phyloP scores from a whole-genome alignment of 129 eudicot genomes.

The Sambucus nigra region DNA sequence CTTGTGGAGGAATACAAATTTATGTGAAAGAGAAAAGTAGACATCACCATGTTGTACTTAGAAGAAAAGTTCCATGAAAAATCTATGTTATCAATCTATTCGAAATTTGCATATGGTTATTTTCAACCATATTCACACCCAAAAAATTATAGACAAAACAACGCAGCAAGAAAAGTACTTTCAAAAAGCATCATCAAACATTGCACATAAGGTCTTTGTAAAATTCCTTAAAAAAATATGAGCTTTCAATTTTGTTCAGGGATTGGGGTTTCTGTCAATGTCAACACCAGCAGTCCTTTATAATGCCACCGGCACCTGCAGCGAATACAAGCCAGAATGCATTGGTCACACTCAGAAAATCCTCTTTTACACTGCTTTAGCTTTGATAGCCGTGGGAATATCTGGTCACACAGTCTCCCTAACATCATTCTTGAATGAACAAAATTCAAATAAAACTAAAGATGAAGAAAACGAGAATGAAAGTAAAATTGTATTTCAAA shows the following conservation, averaged over 20 bases:
- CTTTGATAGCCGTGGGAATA: constrained; percentile 46
- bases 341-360: constrained; percentile 44
- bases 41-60: no score
- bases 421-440: constrained; percentile 21
- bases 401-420: constrained; percentile 47
- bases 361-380: constrained; percentile 37
- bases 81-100: no score
- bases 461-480: not conserved
- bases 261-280: constrained; percentile 49
- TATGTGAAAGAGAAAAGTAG: no score
- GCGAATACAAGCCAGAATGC: constrained; percentile 35
- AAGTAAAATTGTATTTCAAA: constrained; percentile 10
- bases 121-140: not conserved
- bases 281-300: constrained; percentile 54
- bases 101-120: no score
- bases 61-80: no score
- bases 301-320: constrained; percentile 29
- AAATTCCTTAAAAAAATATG: not conserved
- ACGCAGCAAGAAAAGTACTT: not conserved
- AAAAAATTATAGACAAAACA: no score
- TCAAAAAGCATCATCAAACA: not conserved
- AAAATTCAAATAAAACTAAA: constrained; percentile 13
- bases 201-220: not conserved
- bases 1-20: no score
- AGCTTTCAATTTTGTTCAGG: constrained; percentile 27